Evolutionary conservation across 352 stramenopile genomes (phyloP).

Genomic region (Globisporangium rhizosaccharum): DNA sequence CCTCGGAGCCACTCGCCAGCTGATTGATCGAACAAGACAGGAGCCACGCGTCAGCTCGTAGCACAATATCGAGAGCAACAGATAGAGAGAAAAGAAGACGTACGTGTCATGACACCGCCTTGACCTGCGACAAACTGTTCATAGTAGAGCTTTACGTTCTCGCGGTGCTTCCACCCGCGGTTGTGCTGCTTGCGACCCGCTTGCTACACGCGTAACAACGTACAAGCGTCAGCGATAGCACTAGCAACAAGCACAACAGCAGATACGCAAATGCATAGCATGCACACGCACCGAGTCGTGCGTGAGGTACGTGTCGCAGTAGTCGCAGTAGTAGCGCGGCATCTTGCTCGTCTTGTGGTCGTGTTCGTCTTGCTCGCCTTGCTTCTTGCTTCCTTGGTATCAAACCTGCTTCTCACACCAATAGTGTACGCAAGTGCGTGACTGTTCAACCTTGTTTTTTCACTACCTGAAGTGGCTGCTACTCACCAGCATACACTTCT

Average conservation of each 20-base stretch:
- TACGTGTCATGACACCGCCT: conserved; percentile 74
- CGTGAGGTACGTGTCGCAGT: conserved; percentile 93
- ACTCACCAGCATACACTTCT: too few species aligned
- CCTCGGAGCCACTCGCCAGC: conserved; percentile 71
- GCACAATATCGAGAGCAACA: neutral
- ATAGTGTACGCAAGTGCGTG: too few species aligned
- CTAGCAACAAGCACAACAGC: neutral
- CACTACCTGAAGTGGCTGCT: too few species aligned
- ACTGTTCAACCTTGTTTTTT: too few species aligned
- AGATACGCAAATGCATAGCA: neutral
- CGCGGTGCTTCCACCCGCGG: conserved; percentile 92
- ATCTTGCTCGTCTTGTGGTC: conserved; percentile 27
- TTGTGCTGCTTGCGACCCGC: conserved; percentile 92
- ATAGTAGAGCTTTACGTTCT: conserved; percentile 94
- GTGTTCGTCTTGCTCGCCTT: neutral
- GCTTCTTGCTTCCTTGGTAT: neutral
- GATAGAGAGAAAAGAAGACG: conserved; percentile 4
- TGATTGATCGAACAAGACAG: conserved; percentile 14
- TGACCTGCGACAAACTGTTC: conserved; percentile 82
- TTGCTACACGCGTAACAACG: conserved; percentile 42
- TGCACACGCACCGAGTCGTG: conserved; percentile 81
- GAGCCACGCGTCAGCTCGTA: conserved; percentile 1
- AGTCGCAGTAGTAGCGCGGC: conserved; percentile 94
- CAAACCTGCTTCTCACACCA: neutral
- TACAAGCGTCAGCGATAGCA: neutral